Evolutionary conservation across 2,329 filamentous ascomycete species (phyloP), one percentile per base, ranked within the genome.

Genomic region (Alternaria postmessia): DNA sequence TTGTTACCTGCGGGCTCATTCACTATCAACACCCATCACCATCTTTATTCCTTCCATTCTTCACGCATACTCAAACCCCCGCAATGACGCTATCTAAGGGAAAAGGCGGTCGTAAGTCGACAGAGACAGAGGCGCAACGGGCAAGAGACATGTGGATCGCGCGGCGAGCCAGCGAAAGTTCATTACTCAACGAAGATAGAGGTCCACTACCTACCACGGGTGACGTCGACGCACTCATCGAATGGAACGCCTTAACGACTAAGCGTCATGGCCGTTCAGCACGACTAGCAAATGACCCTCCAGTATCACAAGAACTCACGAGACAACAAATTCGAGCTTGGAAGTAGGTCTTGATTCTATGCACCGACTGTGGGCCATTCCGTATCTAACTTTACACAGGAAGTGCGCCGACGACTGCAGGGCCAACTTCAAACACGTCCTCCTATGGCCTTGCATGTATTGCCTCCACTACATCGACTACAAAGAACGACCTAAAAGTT

Each of bases 361-460:
- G 3, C 3, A 14, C n/a, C 32, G 3, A 18, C 6, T 42, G 24
- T 5, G 4, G 18, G 7, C 4, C 22, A 16, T 16, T 5, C 0
- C 5, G 3, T 1, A n/a, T 36, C 30, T 30, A n/a, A 26, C 7
- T 0, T 1, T 14, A n/a, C 7, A 12, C 4, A 60, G 57, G 34
- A 34, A 42, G 14, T 14, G 30, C 1, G 38, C 30, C 20, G 24
- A 30, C 18, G 32, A 47, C 5, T 34, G 34, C 18, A 52, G 46
- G 18, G 7, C 34, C 24, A 57, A 28, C 11, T 42, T 43, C 1
- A 16, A n/a, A 7, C 38, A 20, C 30, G 24, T 49, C 8, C 20
- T 44, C 4, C 9, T 34, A n/a, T 61, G 59, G 59, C 54, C 59
- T 2, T 61, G 59, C 43, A 61, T 61, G 54, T 61, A 61, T 24